Percentiles rank a stretch among this genome's conserved stretches.
These are phyloP conservation scores for Leucocoprinus leucothites DNA, from an alignment of 768 basidiomycete genomes.

Conservation along the genomic window DNA sequence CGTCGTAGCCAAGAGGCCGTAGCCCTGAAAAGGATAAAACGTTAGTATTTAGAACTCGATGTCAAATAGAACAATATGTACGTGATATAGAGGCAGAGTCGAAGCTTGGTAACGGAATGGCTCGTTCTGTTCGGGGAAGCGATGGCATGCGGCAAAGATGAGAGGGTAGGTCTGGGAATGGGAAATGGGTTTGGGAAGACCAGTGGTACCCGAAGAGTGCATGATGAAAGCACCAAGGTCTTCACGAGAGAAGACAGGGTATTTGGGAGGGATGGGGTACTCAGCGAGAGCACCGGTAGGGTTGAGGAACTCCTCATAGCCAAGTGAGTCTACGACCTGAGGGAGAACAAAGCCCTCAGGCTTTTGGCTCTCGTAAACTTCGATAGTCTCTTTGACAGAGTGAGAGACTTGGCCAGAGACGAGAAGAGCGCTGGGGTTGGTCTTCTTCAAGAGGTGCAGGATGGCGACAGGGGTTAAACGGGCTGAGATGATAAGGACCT, in stretches of 20 bases:
- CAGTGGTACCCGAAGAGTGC: slow-evolving; percentile 50
- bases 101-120: slow-evolving; percentile 31
- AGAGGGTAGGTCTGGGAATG: slow-evolving; percentile 32
- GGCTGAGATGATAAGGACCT: slow-evolving; percentile 35
- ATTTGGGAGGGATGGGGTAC: slow-evolving; percentile 24
- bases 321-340: slow-evolving; percentile 21
- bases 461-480: slow-evolving; percentile 32
- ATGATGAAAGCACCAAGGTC: slow-evolving; percentile 41
- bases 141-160: slow-evolving; percentile 31
- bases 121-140: slow-evolving; percentile 24
- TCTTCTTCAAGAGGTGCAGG: slow-evolving; percentile 31
- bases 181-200: slow-evolving; percentile 45
- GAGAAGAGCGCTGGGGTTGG: slow-evolving; percentile 26
- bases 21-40: slow-evolving; percentile 24
- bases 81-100: slow-evolving; percentile 37
- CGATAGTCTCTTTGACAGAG: slow-evolving; percentile 27
- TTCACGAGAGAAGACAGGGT: slow-evolving; percentile 18
- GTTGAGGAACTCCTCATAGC: slow-evolving; percentile 27
- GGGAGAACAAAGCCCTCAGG: slow-evolving; percentile 12
- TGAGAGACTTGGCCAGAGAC: slow-evolving; percentile 27
- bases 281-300: slow-evolving; percentile 14
- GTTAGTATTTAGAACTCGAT: neutral
- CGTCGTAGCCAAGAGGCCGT: slow-evolving; percentile 31
- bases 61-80: slow-evolving; percentile 15
- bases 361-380: slow-evolving; percentile 12